These are phyloP conservation scores for Penicillium psychrofluorescens DNA, from an alignment of 495 filamentous ascomycete genomes.

Conservation along the genomic window DNA sequence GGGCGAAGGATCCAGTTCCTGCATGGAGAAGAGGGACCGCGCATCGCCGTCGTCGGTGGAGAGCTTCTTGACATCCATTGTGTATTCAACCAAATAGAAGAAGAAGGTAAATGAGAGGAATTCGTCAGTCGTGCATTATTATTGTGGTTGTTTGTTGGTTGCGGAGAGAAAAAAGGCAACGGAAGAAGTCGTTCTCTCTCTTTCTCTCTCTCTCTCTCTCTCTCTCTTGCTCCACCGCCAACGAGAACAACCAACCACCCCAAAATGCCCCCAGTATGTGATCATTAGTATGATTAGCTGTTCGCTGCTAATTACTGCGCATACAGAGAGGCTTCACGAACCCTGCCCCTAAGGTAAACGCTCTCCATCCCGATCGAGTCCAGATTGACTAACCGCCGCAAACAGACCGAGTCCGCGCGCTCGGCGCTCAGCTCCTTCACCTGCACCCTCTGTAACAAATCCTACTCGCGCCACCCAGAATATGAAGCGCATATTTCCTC, in stretches of 20 bases:
- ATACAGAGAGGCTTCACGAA: conserved; percentile 42
- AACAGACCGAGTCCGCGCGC: conserved; percentile 74
- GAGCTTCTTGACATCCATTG: conserved; percentile 1
- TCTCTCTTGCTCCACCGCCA: too few species aligned
- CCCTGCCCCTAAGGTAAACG: conserved; percentile 40
- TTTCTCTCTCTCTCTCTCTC: too few species aligned
- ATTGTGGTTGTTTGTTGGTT: neutral
- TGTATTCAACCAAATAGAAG: neutral
- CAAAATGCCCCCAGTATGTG: conserved; percentile 14
- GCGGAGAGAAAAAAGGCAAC: neutral
- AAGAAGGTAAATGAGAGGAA: neutral
- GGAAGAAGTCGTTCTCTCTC: too few species aligned
- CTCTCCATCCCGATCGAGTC: neutral
- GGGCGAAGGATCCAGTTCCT: conserved; percentile 74
- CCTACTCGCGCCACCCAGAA: conserved; percentile 54
- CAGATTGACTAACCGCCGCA: neutral
- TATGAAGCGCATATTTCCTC: conserved; percentile 56
- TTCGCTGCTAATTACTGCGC: too few species aligned
- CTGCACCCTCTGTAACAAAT: conserved; percentile 58
- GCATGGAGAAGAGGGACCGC: conserved; percentile 54
- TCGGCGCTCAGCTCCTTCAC: conserved; percentile 86
- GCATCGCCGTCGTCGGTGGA: conserved; percentile 26
- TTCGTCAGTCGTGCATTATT: too few species aligned
- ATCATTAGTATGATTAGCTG: neutral
- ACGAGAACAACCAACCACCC: conserved; percentile 1